phyloP scores from a whole-genome alignment of 192 early-diverging fungal genomes.

The Rhizophagus clarus region DNA sequence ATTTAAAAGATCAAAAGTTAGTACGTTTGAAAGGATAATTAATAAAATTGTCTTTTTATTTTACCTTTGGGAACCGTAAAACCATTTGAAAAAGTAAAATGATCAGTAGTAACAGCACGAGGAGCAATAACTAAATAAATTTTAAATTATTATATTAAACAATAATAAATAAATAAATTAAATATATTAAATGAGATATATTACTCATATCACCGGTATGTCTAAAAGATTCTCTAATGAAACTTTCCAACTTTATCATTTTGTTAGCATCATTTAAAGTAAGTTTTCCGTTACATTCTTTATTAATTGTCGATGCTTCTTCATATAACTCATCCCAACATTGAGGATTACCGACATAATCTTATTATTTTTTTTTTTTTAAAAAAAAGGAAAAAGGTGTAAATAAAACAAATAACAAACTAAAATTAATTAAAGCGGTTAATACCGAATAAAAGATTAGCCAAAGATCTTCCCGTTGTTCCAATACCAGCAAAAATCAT shows the following conservation, averaged over 20 bases:
- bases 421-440: neutral
- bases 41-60: no score
- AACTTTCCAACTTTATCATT: constrained; percentile 17
- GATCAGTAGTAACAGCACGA: neutral
- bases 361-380: constrained; percentile 4
- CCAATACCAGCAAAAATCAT: neutral
- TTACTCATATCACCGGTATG: neutral
- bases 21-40: no score
- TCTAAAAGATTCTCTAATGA: neutral
- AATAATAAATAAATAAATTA: no score
- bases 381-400: neutral
- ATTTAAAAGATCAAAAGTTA: no score
- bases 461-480: neutral
- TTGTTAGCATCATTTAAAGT: neutral
- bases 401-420: neutral
- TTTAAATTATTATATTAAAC: no score
- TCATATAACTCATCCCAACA: constrained; percentile 3
- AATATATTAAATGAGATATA: no score
- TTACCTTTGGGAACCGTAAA: constrained; percentile 6
- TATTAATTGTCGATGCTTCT: neutral
- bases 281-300: neutral
- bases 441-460: neutral
- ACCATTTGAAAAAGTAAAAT: neutral
- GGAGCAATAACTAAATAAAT: neutral
- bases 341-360: neutral